Evolutionary conservation across 345 rosid genomes (phyloP).

Genomic region (Erodium maritimum): DNA sequence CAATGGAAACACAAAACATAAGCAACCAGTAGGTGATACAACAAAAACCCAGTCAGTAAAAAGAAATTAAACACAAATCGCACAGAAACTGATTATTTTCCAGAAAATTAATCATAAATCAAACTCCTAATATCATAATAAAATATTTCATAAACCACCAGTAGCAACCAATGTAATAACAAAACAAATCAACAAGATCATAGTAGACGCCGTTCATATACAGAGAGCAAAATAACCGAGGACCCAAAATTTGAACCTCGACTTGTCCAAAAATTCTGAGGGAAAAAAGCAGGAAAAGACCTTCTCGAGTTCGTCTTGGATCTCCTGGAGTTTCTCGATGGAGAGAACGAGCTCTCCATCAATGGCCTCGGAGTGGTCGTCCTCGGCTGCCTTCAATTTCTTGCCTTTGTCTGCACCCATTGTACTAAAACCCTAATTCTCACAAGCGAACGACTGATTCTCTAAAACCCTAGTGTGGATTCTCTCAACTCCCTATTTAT

Average conservation of each 20-base stretch:
- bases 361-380: constrained; percentile 54
- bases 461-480: constrained; percentile 8
- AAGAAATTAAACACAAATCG: too few species aligned
- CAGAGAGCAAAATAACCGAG: neutral
- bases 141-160: too few species aligned
- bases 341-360: constrained; percentile 73
- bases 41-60: too few species aligned
- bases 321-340: constrained; percentile 92
- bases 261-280: neutral
- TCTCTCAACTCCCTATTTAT: neutral
- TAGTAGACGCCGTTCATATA: too few species aligned
- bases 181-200: too few species aligned
- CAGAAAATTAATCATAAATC: too few species aligned
- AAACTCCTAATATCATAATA: too few species aligned
- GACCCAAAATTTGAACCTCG: neutral
- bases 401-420: constrained; percentile 85
- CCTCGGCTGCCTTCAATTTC: constrained; percentile 59
- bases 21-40: too few species aligned
- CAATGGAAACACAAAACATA: too few species aligned
- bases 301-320: constrained; percentile 96
- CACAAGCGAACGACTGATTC: neutral
- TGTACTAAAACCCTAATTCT: constrained; percentile 7
- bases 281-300: constrained; percentile 13
- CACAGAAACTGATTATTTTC: too few species aligned
- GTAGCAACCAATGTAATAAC: too few species aligned